phyloP scores from a whole-genome alignment of 2,329 filamentous ascomycete genomes.

The Phaeosphaeriaceae sp. region DNA sequence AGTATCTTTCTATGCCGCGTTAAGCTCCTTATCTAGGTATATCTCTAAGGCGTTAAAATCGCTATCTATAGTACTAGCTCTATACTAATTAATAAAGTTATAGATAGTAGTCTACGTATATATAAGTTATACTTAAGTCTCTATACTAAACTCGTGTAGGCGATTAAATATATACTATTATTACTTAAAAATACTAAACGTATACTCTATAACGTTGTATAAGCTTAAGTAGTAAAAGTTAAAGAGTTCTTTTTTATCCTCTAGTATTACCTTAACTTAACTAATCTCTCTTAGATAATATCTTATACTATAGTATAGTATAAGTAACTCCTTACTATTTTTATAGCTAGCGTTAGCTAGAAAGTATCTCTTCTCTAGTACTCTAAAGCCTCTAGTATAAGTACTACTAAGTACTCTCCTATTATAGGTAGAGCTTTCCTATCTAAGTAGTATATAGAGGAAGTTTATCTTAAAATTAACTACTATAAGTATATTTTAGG shows the following conservation, averaged over 20 bases:
- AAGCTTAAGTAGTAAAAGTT: neutral
- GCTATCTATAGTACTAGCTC: neutral
- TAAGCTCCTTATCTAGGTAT: neutral
- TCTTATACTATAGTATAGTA: no score
- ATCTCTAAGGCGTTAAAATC: neutral
- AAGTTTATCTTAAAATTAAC: neutral
- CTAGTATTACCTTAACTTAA: neutral
- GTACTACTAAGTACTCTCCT: neutral
- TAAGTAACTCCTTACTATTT: neutral
- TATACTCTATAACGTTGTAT: neutral
- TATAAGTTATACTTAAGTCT: neutral
- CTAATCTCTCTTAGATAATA: no score
- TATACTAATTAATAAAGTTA: neutral
- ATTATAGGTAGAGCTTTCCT: neutral
- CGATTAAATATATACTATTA: conserved; percentile 5
- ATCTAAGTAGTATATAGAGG: neutral
- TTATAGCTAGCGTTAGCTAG: neutral
- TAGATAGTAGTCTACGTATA: neutral
- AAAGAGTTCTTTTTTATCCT: neutral
- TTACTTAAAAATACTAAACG: conserved; percentile 1
- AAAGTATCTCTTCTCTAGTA: conserved; percentile 1
- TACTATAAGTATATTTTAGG: neutral
- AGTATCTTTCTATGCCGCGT: no score
- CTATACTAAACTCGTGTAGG: neutral
- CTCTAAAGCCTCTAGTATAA: neutral